Evolutionary conservation across 768 basidiomycete genomes (phyloP).

Genomic region (Russula vinacea): DNA sequence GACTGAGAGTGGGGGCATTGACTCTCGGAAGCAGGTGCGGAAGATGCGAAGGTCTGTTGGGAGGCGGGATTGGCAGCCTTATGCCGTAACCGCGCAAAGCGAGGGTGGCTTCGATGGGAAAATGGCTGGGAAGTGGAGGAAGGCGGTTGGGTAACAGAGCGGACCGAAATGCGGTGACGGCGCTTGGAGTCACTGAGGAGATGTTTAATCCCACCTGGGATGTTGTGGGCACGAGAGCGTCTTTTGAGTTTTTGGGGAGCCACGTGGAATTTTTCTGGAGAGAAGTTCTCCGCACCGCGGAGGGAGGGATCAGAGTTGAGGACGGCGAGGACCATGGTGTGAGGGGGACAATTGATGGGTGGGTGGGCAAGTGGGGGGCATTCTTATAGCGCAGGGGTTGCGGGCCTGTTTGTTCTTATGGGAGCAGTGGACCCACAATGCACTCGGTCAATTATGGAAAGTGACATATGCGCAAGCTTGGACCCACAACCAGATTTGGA

Average conservation of each 20-base stretch:
- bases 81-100: neutral
- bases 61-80: neutral
- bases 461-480: constrained; percentile 2
- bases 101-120: neutral
- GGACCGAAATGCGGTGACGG: constrained; percentile 16
- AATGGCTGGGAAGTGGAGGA: neutral
- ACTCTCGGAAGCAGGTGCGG: neutral
- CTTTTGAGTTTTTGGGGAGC: constrained; percentile 1
- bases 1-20: neutral
- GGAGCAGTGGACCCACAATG: constrained; percentile 14
- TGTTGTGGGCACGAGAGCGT: constrained; percentile 23
- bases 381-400: constrained; percentile 13
- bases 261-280: neutral
- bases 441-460: neutral
- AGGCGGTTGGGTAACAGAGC: neutral
- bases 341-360: neutral
- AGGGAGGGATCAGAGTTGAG: constrained; percentile 17
- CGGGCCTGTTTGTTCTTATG: constrained; percentile 7
- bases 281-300: neutral
- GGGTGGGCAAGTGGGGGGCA: neutral
- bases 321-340: constrained; percentile 22
- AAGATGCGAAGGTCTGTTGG: neutral
- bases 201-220: constrained; percentile 22
- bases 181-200: constrained; percentile 24
- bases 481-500: constrained; percentile 12